Percentiles rank a stretch among this genome's conserved stretches.
These are phyloP conservation scores for Fusarium metavorans DNA, from an alignment of 2,329 filamentous ascomycete species.

Conservation along the genomic window DNA sequence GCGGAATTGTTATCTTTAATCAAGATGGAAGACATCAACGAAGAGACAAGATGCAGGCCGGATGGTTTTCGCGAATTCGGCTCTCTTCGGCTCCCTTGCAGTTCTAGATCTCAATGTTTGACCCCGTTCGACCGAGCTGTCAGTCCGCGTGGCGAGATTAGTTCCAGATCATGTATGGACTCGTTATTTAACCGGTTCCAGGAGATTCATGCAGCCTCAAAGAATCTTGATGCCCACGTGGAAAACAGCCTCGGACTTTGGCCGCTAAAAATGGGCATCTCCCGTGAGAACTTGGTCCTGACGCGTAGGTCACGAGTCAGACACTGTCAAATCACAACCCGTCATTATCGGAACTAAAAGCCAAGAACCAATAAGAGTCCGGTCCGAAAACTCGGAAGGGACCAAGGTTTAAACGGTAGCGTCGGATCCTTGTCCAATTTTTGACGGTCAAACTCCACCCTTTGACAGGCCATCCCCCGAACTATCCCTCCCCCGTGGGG, in stretches of 20 bases:
- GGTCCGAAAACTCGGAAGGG: background rate
- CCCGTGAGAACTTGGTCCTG: background rate
- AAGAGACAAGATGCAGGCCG: too few species aligned
- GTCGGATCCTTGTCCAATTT: background rate
- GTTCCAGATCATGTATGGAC: background rate
- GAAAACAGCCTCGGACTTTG: background rate
- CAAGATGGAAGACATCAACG: too few species aligned
- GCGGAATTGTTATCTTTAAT: too few species aligned
- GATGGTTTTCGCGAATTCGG: background rate
- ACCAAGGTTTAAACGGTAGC: background rate
- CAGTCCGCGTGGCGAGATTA: background rate
- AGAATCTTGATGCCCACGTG: background rate
- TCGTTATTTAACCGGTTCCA: background rate
- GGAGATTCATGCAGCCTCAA: background rate
- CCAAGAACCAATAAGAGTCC: background rate
- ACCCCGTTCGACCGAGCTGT: background rate
- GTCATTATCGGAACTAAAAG: background rate
- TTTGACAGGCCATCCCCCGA: background rate
- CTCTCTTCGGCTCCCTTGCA: background rate
- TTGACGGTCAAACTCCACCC: background rate
- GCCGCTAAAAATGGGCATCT: background rate
- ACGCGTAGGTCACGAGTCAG: background rate
- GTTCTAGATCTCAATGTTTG: background rate
- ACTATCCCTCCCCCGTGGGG: conserved; percentile 5
- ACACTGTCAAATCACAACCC: background rate